Evolutionary conservation across 441 rosid genomes (phyloP).

Genomic region (Bruguiera hainesii): DNA sequence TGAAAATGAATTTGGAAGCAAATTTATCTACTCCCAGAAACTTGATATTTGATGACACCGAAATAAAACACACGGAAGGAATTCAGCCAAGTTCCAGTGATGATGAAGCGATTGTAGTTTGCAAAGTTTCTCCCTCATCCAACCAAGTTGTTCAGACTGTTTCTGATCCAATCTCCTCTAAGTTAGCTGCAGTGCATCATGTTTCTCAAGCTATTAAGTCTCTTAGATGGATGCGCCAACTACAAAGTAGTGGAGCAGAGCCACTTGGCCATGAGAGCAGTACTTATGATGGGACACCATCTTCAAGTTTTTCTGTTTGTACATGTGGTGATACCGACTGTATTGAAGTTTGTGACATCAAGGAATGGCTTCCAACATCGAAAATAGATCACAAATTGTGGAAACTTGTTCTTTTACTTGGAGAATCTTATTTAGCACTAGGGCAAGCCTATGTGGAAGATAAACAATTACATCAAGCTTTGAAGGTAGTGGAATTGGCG

Average conservation of each 20-base stretch:
- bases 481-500: constrained; percentile 80
- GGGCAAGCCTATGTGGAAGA: constrained; percentile 86
- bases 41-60: constrained; percentile 28
- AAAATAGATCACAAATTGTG: constrained; percentile 79
- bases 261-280: constrained; percentile 28
- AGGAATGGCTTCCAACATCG: constrained; percentile 91
- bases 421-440: constrained; percentile 88
- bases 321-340: constrained; percentile 96
- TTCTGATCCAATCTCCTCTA: constrained; percentile 65
- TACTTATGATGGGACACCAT: constrained; percentile 33
- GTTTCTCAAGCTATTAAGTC: constrained; percentile 98
- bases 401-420: constrained; percentile 94
- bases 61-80: constrained; percentile 27
- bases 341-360: constrained; percentile 93
- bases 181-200: constrained; percentile 84
- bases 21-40: constrained; percentile 30
- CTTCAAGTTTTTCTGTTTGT: constrained; percentile 58
- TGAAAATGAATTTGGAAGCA: constrained; percentile 38
- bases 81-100: constrained; percentile 20
- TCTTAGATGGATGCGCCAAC: constrained; percentile 85
- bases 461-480: constrained; percentile 74
- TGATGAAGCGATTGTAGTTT: constrained; percentile 38
- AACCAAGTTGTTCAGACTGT: constrained; percentile 49
- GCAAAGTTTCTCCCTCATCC: constrained; percentile 35
- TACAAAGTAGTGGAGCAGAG: constrained; percentile 56